phyloP scores from a whole-genome alignment of 2,329 filamentous ascomycete genomes.

The Fusarium humuli region DNA sequence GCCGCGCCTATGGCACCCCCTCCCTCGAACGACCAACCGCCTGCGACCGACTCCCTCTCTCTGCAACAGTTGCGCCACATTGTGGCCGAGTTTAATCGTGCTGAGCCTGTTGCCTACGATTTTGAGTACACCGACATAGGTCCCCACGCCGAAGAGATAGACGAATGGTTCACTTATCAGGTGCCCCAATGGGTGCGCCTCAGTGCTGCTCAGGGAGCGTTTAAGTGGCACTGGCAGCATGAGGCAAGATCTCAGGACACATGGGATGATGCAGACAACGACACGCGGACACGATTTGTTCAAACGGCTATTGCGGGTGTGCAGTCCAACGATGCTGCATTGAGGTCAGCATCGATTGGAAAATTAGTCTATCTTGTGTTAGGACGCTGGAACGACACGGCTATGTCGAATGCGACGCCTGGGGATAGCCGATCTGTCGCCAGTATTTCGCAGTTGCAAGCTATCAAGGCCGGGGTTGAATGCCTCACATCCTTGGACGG shows the following conservation, averaged over 20 bases:
- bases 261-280: slow-evolving; percentile 75
- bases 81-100: slow-evolving; percentile 77
- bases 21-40: slow-evolving; percentile 49
- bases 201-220: slow-evolving; percentile 78
- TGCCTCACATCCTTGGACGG: slow-evolving; percentile 65
- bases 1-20: slow-evolving; percentile 48
- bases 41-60: slow-evolving; percentile 76
- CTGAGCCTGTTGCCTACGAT: slow-evolving; percentile 81
- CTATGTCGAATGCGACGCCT: slow-evolving; percentile 60
- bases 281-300: slow-evolving; percentile 69
- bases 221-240: slow-evolving; percentile 79
- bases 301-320: slow-evolving; percentile 60
- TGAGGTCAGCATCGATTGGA: slow-evolving; percentile 66
- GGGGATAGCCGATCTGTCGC: slow-evolving; percentile 62
- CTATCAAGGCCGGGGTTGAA: slow-evolving; percentile 67
- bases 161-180: slow-evolving; percentile 97
- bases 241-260: slow-evolving; percentile 56
- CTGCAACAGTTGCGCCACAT: slow-evolving; percentile 78
- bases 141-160: slow-evolving; percentile 85
- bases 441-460: slow-evolving; percentile 66
- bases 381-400: slow-evolving; percentile 77
- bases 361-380: slow-evolving; percentile 72
- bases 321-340: slow-evolving; percentile 59
- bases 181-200: slow-evolving; percentile 86
- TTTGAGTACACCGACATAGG: slow-evolving; percentile 83